Conservation (phyloP, 1,284 basidiomycete genomes). For the Boletus semigastroideus region DNA sequence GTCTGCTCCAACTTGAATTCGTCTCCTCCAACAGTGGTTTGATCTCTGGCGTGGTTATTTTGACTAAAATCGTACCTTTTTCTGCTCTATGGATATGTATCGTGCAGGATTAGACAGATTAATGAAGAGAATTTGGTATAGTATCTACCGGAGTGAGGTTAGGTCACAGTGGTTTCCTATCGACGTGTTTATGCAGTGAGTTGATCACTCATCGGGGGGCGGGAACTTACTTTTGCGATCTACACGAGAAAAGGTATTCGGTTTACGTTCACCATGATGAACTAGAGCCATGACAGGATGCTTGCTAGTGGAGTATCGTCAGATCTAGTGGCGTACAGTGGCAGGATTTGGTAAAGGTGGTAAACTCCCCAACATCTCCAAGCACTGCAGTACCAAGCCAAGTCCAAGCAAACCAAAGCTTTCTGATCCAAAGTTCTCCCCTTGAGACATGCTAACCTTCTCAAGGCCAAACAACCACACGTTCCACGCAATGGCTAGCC, state of each 20-base stretch:
- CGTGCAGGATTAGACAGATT: slow-evolving; percentile 5
- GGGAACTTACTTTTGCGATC: slow-evolving; percentile 20
- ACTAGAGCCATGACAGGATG: slow-evolving; percentile 10
- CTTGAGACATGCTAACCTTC: slow-evolving; percentile 22
- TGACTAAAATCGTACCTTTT: slow-evolving; percentile 13
- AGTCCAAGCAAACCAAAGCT: slow-evolving; percentile 71
- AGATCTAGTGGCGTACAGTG: background rate
- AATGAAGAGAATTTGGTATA: background rate
- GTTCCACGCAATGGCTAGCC: slow-evolving; percentile 57
- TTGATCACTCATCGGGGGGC: slow-evolving; percentile 1
- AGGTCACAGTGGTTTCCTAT: slow-evolving; percentile 13
- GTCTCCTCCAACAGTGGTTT: slow-evolving; percentile 3
- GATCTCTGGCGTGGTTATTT: background rate
- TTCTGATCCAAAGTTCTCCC: slow-evolving; percentile 48
- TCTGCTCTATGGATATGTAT: slow-evolving; percentile 4
- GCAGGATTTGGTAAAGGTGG: slow-evolving; percentile 17
- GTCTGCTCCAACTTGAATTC: slow-evolving; percentile 18
- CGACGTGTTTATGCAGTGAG: background rate
- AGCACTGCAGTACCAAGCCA: slow-evolving; percentile 54
- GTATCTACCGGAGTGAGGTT: slow-evolving; percentile 18
- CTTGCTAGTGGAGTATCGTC: background rate
- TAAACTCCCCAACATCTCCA: slow-evolving; percentile 44
- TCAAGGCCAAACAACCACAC: slow-evolving; percentile 57
- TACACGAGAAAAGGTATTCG: slow-evolving; percentile 8
- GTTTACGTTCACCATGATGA: background rate